Percentiles rank a stretch among this genome's conserved stretches.
Evolutionary conservation across 768 basidiomycete species (phyloP).

Genomic region (Suillus occidentalis): DNA sequence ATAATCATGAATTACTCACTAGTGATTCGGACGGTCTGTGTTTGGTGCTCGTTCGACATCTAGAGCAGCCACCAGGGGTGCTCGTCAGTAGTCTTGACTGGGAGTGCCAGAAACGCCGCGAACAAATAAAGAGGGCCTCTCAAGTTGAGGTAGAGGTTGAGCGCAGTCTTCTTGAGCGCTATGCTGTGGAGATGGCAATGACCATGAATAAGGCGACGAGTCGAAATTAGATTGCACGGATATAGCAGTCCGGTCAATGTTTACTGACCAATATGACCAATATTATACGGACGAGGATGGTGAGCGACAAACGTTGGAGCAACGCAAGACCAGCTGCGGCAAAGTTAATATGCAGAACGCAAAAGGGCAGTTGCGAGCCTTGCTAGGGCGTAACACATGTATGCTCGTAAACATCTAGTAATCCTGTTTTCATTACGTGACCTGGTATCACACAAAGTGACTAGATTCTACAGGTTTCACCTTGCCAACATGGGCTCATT

Average conservation of each 20-base stretch:
- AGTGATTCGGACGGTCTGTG: conserved; percentile 1
- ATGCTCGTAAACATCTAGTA: not conserved
- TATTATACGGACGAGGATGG: not conserved
- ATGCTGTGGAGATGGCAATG: conserved; percentile 8
- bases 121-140: not conserved
- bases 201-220: not conserved
- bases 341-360: not conserved
- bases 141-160: not conserved
- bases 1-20: not conserved
- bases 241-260: conserved; percentile 3
- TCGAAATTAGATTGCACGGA: conserved; percentile 1
- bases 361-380: not conserved
- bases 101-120: not conserved
- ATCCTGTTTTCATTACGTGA: not conserved
- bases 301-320: not conserved
- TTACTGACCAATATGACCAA: conserved; percentile 1
- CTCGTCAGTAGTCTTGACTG: not conserved
- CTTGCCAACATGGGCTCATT: not conserved
- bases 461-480: not conserved
- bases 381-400: not conserved
- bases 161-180: not conserved
- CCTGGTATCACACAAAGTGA: not conserved
- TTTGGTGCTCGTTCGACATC: conserved; percentile 1
- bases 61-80: not conserved
- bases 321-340: conserved; percentile 4